Evolutionary conservation across 805 yeast genomes (phyloP).

Genomic region (Pichia occidentalis): DNA sequence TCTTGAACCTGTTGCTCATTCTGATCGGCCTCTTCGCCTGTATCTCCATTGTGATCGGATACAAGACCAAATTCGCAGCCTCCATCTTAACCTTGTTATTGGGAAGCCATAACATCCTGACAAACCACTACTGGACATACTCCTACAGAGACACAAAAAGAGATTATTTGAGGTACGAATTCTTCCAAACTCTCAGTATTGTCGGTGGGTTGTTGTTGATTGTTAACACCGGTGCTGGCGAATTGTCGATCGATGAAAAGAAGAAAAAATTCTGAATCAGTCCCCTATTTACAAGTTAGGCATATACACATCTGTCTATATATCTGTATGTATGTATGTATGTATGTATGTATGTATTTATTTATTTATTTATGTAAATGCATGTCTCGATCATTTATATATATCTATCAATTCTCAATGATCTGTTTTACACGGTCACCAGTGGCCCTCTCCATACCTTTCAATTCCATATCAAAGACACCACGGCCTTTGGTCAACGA

Average conservation of each 20-base stretch:
- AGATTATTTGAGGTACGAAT: conserved; percentile 86
- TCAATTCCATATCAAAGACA: conserved; percentile 68
- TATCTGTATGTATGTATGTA: not conserved
- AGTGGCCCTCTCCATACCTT: conserved; percentile 64
- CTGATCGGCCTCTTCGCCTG: conserved; percentile 65
- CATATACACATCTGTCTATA: not conserved
- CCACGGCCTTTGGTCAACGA: conserved; percentile 89
- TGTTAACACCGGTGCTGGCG: conserved; percentile 96
- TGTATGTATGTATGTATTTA: conserved; percentile 1
- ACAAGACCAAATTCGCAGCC: conserved; percentile 87
- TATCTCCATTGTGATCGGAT: conserved; percentile 80
- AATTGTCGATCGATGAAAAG: conserved; percentile 88
- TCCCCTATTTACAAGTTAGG: not conserved
- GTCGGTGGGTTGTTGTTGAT: conserved; percentile 90
- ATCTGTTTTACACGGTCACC: conserved; percentile 41
- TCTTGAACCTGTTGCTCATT: conserved; percentile 56
- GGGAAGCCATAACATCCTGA: conserved; percentile 65
- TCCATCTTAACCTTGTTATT: conserved; percentile 60
- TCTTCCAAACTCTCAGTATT: conserved; percentile 89
- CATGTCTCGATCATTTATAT: not conserved
- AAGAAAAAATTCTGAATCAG: conserved; percentile 50
- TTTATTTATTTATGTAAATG: conserved; percentile 3
- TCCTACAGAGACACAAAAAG: conserved; percentile 65
- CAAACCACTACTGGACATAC: conserved; percentile 87
- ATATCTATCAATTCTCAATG: conserved; percentile 15